Base-by-base conservation (phyloP, 2,329 filamentous ascomycete species). In the Fusarium veterinarium region DNA sequence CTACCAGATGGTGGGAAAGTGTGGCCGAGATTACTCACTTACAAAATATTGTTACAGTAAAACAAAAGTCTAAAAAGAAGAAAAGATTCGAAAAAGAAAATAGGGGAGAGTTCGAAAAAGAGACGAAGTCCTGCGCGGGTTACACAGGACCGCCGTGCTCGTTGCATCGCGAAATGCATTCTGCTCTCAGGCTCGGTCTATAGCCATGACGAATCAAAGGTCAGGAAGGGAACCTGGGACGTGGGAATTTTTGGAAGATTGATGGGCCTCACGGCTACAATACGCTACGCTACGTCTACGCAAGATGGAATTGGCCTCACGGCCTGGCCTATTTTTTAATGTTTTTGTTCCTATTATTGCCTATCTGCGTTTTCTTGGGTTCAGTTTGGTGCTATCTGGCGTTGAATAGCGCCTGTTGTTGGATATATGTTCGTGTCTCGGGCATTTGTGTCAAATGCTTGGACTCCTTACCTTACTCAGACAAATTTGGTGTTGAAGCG, bases 291-390 rank as follows among this genome's bases (percentile, higher is more conserved):
- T 72, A 72, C 64, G 68, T 69, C 69, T 73, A 73, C 46, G 71
- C 67, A 77, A 77, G 76, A 77, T 76, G 76, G 73, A 75, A 77
- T 67, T 70, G 69, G 76, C 76, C 76, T 77, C 76, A 62, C 76
- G 76, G 76, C 76, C 74, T 63, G 76, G 76, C 72, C 74, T 63
- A 67, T 68, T 72, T 68, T 71, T 70, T 76, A 67, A 74, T 76
- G 56, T 60, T 73, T 71, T 64, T 59, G 65, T 67, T 58, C 44
- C 11, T 63, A 55, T 64, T 57, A 60, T 67, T 51, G 37, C 60
- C 68, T 31, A 40, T 52, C 20, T 65, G 48, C 8, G 61, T 67
- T 62, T 48, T 28, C 49, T 49, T 63, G 57, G 67, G 40, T 52
- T 58, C 45, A 57, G 30, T 59, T 65, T 60, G 69, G 67, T 67